Base-by-base conservation (phyloP, 805 yeast genomes). In the Ogataea populi-albae region DNA sequence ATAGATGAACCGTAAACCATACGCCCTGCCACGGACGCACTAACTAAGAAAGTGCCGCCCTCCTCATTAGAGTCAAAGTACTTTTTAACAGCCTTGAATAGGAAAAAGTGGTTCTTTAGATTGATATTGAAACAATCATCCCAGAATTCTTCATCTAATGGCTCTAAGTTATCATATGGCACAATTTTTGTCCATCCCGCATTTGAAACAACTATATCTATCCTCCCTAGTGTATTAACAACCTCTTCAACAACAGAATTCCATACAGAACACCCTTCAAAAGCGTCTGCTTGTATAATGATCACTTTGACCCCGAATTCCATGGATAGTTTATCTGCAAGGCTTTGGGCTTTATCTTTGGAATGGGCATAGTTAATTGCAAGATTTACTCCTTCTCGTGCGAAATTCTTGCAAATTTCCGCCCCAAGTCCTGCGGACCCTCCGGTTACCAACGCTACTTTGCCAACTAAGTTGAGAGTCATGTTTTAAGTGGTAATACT, bases 161-260 rank as follows among this genome's bases (percentile, higher is more conserved):
- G 49, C 33, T 60, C 63, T 25, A 63, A 41, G 33, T 62, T 61
- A 11, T 49, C 47, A 37, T 52, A 52, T 10, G 64, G 56, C 11
- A 59, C 46, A 25, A 57, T 44, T 33, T 60, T 51, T 9, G 68
- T 63, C 64, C 65, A 63, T 3, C 67, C 67, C 6, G 64, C 66
- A 40, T 63, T 63, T 10, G 66, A 61, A 10, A 63, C 47, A 16
- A 62, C 65, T 19, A 68, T 66, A 37, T 65, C 67, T 12, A 68
- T 45, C 11, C 51, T 38, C 7, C 59, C 61, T 18, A 59, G 50
- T 15, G 44, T 43, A 17, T 32, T 46, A 9, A 50, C 50, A 4
- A 62, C 53, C 11, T 48, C 52, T 2, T 28, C 40, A 3, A 68
- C 59, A 10, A 41, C 44, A n/a, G 10, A 28, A 3, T 26, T 29